Evolutionary conservation across 2,329 filamentous ascomycete genomes (phyloP).

Genomic region (Fusarium stilboides): DNA sequence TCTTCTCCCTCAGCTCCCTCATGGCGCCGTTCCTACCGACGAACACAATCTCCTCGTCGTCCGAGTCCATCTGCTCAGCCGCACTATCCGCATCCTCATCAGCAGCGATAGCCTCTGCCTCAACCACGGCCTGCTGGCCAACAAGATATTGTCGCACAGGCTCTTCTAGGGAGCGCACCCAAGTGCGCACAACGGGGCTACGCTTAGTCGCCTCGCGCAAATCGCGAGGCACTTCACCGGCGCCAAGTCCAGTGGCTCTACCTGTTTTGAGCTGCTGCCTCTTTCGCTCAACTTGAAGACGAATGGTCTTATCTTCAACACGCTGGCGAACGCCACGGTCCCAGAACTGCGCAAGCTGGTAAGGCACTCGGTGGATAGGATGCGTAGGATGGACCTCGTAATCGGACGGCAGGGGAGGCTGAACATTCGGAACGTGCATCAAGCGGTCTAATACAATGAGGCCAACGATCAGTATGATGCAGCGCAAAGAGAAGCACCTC

Average conservation of each 20-base stretch:
- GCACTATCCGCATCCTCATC: conserved; percentile 50
- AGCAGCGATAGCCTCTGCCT: conserved; percentile 26
- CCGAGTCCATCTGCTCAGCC: conserved; percentile 61
- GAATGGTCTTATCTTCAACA: conserved; percentile 63
- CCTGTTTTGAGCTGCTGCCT: conserved; percentile 61
- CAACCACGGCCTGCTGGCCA: conserved; percentile 55
- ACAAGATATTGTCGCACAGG: conserved; percentile 84
- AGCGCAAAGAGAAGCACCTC: background rate
- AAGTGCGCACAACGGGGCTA: conserved; percentile 80
- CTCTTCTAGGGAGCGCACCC: conserved; percentile 88
- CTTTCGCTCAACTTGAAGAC: conserved; percentile 61
- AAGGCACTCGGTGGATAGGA: conserved; percentile 83
- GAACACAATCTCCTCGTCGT: conserved; percentile 93
- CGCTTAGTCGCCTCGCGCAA: conserved; percentile 86
- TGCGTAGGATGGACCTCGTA: conserved; percentile 89
- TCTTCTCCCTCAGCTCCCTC: conserved; percentile 58
- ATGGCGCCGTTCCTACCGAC: conserved; percentile 79
- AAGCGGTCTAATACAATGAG: conserved; percentile 76
- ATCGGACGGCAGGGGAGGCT: conserved; percentile 86
- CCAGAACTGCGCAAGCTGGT: conserved; percentile 91
- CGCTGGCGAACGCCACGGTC: conserved; percentile 70
- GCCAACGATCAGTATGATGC: conserved; percentile 33
- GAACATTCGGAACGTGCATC: conserved; percentile 86
- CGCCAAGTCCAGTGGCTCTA: conserved; percentile 60
- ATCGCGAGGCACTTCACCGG: conserved; percentile 80